Percentiles rank a stretch among this genome's conserved stretches.
phyloP scores from a whole-genome alignment of 768 basidiomycete species.

The Naganishia randhawae region DNA sequence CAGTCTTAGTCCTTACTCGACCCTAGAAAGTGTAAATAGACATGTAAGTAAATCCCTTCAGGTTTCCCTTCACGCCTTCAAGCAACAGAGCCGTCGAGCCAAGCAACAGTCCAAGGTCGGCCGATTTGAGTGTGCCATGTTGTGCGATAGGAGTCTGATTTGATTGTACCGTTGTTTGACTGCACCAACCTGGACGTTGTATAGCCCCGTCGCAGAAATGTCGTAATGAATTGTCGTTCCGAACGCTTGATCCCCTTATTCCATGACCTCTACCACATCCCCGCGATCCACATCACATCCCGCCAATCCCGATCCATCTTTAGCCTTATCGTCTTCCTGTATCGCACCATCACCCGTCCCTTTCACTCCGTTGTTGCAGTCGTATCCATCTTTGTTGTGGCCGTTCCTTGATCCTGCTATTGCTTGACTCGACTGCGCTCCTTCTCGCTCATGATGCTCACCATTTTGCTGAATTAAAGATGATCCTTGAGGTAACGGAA shows the following conservation, averaged over 20 bases:
- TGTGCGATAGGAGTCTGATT: no score
- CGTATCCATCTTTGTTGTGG: not conserved
- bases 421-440: not conserved
- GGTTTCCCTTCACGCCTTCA: not conserved
- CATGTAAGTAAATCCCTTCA: not conserved
- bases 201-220: no score
- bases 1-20: conserved; percentile 99
- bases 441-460: conserved; percentile 8
- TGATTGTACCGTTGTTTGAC: no score
- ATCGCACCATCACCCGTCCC: not conserved
- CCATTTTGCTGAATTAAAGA: conserved; percentile 24
- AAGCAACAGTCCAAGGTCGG: not conserved
- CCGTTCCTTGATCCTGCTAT: not conserved
- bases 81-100: not conserved
- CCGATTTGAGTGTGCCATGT: no score
- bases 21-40: conserved; percentile 58
- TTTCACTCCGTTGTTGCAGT: not conserved
- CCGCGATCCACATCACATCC: no score
- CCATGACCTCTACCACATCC: no score
- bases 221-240: no score
- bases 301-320: not conserved
- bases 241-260: no score
- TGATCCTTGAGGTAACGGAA: conserved; percentile 25
- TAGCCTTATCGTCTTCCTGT: not conserved
- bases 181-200: no score